Evolutionary conservation across 768 basidiomycete species (phyloP), one percentile per base, ranked within the genome.

Genomic region (Panus rudis): DNA sequence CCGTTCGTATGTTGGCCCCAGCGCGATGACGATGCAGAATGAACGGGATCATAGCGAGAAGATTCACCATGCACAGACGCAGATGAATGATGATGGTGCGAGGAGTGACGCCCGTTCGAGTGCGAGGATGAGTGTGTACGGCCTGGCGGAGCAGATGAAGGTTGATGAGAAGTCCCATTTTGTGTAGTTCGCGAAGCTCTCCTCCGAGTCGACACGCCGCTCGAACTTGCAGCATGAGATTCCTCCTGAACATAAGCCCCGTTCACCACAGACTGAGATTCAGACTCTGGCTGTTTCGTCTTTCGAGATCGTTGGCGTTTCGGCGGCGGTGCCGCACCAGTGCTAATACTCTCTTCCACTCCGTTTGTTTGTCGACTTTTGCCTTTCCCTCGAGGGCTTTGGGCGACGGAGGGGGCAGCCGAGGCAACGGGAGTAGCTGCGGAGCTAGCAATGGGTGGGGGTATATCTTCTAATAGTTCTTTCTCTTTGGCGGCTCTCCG

Each of bases 401-500:
- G 17, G 8, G 40, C 40, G 11, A 26, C 31, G 4, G 40, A 41
- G 26, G 23, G 23, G 4, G 40, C 23, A 4, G 16, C 23, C 12
- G 38, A 39, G 12, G 25, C 26, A 26, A 27, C 26, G 31, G 35
- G 19, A 40, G 20, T 2, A 45, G 37, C 24, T 26, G 39, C 39
- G 20, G 26, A 25, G 11, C 33, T 13, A 16, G 39, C n/a, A 13
- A 42, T 24, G 2, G 37, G 27, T 7, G 43, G 24, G 14, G 47
- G 32, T 10, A 35, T 20, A 21, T 75, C 76, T 42, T 79, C 73
- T n/a, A 77, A 57, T n/a, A 75, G 57, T 51, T 71, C 73, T 45
- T 70, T 74, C 60, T 72, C 74, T 50, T 72, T 76, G 3, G 62
- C 65, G 45, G 69, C 69, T 27, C 76, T 75, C 42, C 72, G 64